Evolutionary conservation across 1,284 basidiomycete species (phyloP).

Genomic region (Moesziomyces antarcticus): DNA sequence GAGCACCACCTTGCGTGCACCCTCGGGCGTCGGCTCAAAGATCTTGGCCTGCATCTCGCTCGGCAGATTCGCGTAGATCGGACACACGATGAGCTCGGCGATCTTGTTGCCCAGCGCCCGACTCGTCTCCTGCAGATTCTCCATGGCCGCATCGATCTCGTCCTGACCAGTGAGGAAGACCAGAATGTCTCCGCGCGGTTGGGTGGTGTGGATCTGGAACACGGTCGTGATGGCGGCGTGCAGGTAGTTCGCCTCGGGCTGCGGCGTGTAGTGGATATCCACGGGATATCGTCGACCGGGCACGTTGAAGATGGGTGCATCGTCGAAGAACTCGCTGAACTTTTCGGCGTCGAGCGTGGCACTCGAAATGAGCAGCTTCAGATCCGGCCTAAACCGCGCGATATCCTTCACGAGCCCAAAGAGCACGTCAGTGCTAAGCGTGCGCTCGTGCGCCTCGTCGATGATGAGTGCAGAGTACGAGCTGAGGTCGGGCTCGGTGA

Average conservation of each 20-base stretch:
- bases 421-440: slow-evolving; percentile 65
- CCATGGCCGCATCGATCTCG: slow-evolving; percentile 93
- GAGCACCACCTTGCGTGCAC: slow-evolving; percentile 89
- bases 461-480: slow-evolving; percentile 66
- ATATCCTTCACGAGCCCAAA: slow-evolving; percentile 67
- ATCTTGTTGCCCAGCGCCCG: slow-evolving; percentile 95
- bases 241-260: slow-evolving; percentile 77
- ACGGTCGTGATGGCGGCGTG: slow-evolving; percentile 98
- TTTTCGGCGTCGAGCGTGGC: slow-evolving; percentile 67
- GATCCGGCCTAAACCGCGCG: slow-evolving; percentile 63
- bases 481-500: slow-evolving; percentile 64
- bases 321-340: slow-evolving; percentile 66
- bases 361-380: slow-evolving; percentile 64
- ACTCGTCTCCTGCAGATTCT: slow-evolving; percentile 94
- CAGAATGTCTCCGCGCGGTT: slow-evolving; percentile 96
- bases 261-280: slow-evolving; percentile 88
- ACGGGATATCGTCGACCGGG: slow-evolving; percentile 97
- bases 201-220: slow-evolving; percentile 98
- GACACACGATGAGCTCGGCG: slow-evolving; percentile 91
- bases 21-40: slow-evolving; percentile 96
- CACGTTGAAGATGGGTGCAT: slow-evolving; percentile 72
- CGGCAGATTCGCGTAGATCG: slow-evolving; percentile 97
- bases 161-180: slow-evolving; percentile 99
- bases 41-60: slow-evolving; percentile 99
- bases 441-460: slow-evolving; percentile 67